Evolutionary conservation across 164 flowering plant genomes (phyloP).

Genomic region (Nelumbo lutea): DNA sequence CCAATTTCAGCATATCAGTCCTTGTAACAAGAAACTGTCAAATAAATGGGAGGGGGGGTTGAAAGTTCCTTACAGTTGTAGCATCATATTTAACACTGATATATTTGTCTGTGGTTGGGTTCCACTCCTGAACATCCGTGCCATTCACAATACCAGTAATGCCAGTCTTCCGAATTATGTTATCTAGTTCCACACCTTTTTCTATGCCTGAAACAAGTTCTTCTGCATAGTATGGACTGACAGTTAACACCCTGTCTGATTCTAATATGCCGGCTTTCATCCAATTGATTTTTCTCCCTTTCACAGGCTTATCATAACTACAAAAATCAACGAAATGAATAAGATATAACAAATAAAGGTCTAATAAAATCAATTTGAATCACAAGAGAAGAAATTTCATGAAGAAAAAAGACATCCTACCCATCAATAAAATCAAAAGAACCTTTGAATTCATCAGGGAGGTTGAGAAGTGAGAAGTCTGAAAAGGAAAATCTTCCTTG

Average conservation of each 20-base stretch:
- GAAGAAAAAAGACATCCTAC: constrained; percentile 25
- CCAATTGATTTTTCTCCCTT: constrained; percentile 97
- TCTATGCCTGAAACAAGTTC: constrained; percentile 65
- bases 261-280: constrained; percentile 92
- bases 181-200: constrained; percentile 77
- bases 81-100: constrained; percentile 52
- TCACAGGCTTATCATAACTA: constrained; percentile 78
- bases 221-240: constrained; percentile 88
- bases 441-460: constrained; percentile 60
- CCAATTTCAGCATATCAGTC: not conserved
- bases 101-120: constrained; percentile 70
- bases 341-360: not conserved
- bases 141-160: constrained; percentile 79
- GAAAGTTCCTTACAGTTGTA: constrained; percentile 56
- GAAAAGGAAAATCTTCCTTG: constrained; percentile 85
- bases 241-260: constrained; percentile 61
- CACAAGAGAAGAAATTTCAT: not conserved
- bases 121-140: constrained; percentile 97
- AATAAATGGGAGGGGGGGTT: not conserved
- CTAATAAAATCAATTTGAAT: not conserved
- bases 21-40: not conserved
- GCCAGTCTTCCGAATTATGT: constrained; percentile 34
- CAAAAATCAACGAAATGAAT: constrained; percentile 5
- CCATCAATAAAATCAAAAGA: constrained; percentile 93
- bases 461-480: constrained; percentile 67